Conservation (phyloP, 179 eudicot species). For the Beta corolliflora region DNA sequence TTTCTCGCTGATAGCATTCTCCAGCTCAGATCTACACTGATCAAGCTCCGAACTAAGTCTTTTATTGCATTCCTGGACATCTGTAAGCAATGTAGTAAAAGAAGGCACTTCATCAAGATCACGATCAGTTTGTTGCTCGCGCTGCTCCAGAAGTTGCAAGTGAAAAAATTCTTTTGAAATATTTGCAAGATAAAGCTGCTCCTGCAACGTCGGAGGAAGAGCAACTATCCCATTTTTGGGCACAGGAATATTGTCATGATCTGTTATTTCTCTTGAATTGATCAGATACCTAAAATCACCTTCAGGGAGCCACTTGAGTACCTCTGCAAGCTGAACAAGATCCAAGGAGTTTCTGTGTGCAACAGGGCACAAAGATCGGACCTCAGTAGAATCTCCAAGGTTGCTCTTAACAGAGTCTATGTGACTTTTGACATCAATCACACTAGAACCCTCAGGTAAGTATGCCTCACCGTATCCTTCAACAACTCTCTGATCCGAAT, state of each 20-base stretch:
- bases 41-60: too few species aligned
- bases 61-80: too few species aligned
- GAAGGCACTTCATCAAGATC: conserved; percentile 32
- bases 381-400: conserved; percentile 18
- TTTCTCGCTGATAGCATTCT: conserved; percentile 44
- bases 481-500: conserved; percentile 18
- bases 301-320: conserved; percentile 53
- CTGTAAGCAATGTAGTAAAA: too few species aligned
- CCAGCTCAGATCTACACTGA: conserved; percentile 59
- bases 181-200: conserved; percentile 62
- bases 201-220: conserved; percentile 50
- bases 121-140: conserved; percentile 29
- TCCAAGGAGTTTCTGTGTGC: conserved; percentile 35
- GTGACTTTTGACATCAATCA: conserved; percentile 12
- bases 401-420: conserved; percentile 20
- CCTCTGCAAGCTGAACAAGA: conserved; percentile 53
- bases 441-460: conserved; percentile 20
- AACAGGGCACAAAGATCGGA: conserved; percentile 29
- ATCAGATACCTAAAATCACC: conserved; percentile 54
- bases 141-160: conserved; percentile 57
- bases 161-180: conserved; percentile 51
- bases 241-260: conserved; percentile 11
- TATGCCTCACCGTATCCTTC: conserved; percentile 14
- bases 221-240: conserved; percentile 27
- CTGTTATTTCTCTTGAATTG: conserved; percentile 41